phyloP scores from a whole-genome alignment of 2,329 filamentous ascomycete genomes.

The Fusarium cyanostomum region DNA sequence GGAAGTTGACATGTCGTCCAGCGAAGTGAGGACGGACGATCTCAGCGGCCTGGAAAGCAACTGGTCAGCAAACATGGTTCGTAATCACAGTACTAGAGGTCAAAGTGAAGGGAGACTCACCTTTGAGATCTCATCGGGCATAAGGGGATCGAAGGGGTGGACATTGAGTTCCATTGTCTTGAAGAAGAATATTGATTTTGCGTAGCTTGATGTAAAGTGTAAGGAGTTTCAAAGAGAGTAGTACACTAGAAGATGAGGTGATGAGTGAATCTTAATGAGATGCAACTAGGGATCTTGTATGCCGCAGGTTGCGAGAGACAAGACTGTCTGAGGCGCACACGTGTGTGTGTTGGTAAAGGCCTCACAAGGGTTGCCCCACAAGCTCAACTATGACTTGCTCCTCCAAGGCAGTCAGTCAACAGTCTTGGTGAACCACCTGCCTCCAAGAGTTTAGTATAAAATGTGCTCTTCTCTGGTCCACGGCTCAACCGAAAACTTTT shows the following conservation, averaged over 20 bases:
- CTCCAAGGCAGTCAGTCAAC: too few species aligned
- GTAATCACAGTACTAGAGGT: neutral
- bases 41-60: slow-evolving; percentile 36
- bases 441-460: neutral
- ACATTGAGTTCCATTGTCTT: slow-evolving; percentile 1
- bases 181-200: neutral
- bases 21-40: slow-evolving; percentile 38
- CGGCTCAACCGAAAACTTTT: neutral
- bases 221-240: too few species aligned
- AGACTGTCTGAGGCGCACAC: too few species aligned
- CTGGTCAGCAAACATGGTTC: too few species aligned
- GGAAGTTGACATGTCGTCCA: slow-evolving; percentile 51
- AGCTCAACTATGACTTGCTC: neutral
- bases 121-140: slow-evolving; percentile 39
- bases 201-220: too few species aligned
- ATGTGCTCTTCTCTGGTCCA: neutral
- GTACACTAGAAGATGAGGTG: too few species aligned
- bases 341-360: too few species aligned
- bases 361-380: neutral
- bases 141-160: slow-evolving; percentile 43
- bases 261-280: neutral
- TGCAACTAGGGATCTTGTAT: neutral
- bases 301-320: neutral
- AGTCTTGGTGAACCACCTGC: neutral
- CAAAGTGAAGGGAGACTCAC: neutral